Percentiles rank a stretch among this genome's conserved stretches.
phyloP scores from a whole-genome alignment of 257 asterid species.

The Solanum rostratum region DNA sequence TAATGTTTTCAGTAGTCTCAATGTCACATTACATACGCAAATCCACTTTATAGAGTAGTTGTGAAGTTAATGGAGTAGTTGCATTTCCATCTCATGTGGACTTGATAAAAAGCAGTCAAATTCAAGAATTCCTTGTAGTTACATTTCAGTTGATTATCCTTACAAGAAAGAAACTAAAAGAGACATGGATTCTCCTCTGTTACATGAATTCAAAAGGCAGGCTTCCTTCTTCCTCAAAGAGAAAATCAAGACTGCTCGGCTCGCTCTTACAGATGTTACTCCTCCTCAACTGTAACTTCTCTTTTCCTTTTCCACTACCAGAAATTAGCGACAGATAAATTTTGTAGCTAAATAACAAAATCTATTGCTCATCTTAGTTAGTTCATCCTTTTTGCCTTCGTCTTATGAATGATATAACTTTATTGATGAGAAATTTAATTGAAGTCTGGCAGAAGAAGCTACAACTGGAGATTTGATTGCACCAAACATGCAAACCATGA shows the following conservation, averaged over 20 bases:
- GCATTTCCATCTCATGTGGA: slow-evolving; percentile 11
- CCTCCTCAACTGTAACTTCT: slow-evolving; percentile 55
- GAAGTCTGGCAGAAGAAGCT: slow-evolving; percentile 70
- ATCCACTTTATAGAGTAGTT: slow-evolving; percentile 24
- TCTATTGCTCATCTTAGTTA: not conserved
- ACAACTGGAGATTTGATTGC: slow-evolving; percentile 51
- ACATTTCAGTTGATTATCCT: not conserved
- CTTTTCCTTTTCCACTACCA: not conserved
- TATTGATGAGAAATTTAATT: not conserved
- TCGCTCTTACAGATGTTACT: slow-evolving; percentile 68
- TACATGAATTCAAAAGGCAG: slow-evolving; percentile 69
- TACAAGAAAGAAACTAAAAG: not conserved
- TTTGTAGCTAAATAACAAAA: not conserved
- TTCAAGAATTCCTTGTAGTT: not conserved
- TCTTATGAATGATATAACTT: not conserved
- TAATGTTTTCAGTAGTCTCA: not conserved
- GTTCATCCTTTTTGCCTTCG: not conserved
- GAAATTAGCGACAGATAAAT: not conserved
- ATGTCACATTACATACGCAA: slow-evolving; percentile 8
- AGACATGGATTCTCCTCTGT: slow-evolving; percentile 20
- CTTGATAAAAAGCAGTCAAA: not conserved
- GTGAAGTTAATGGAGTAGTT: slow-evolving; percentile 60
- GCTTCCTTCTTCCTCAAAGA: slow-evolving; percentile 79
- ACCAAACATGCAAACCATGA: slow-evolving; percentile 48
- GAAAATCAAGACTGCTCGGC: slow-evolving; percentile 71